Evolutionary conservation across 352 stramenopile genomes (phyloP).

Genomic region (Phytophthora meadii): DNA sequence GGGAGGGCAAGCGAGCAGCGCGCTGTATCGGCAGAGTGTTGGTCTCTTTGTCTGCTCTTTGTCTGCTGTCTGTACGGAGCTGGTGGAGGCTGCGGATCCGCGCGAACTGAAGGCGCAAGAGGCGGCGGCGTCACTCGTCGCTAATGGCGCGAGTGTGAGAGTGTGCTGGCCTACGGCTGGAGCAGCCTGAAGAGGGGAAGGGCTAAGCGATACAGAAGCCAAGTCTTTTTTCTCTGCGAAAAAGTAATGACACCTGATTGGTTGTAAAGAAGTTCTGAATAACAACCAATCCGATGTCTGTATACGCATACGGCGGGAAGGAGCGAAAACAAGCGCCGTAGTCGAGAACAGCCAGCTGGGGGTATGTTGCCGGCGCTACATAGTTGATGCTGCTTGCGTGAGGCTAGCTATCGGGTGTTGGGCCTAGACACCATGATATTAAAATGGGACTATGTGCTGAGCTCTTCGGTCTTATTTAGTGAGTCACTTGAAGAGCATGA

Average conservation of each 20-base stretch:
- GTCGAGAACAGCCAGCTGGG: neutral
- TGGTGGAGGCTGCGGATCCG: conserved; percentile 17
- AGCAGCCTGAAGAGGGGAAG: conserved; percentile 25
- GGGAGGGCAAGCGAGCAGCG: conserved; percentile 2
- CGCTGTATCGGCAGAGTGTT: neutral
- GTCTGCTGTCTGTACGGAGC: neutral
- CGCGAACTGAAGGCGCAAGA: conserved; percentile 14
- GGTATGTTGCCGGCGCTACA: neutral
- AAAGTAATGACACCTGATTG: conserved; percentile 24
- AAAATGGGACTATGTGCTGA: no score
- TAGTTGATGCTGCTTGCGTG: no score
- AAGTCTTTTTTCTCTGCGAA: conserved; percentile 40
- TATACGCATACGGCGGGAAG: conserved; percentile 4
- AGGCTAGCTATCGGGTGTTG: no score
- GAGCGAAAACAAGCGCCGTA: conserved; percentile 1
- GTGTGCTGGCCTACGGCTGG: conserved; percentile 30
- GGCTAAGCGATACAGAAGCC: conserved; percentile 25
- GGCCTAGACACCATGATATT: no score
- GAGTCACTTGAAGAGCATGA: conserved; percentile 3
- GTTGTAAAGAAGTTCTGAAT: conserved; percentile 10
- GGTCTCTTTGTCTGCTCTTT: neutral
- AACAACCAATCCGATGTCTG: conserved; percentile 8
- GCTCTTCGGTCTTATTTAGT: neutral
- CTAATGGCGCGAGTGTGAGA: conserved; percentile 32
- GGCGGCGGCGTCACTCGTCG: conserved; percentile 34